Conservation (phyloP, 441 rosid species). For the Adansonia gregorii region DNA sequence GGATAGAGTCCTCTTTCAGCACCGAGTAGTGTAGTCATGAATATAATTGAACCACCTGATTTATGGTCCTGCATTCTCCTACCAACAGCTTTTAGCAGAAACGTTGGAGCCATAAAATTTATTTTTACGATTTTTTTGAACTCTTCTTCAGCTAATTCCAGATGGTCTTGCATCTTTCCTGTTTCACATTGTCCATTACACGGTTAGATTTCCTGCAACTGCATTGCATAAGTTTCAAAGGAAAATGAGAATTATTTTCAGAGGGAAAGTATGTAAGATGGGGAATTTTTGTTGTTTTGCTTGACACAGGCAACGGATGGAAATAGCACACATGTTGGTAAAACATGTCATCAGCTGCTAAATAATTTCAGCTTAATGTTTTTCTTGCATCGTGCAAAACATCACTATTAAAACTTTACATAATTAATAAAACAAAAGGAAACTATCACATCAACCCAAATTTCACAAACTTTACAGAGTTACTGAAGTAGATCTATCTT, state of each 20-base stretch:
- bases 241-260: neutral
- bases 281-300: neutral
- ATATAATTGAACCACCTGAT: constrained; percentile 72
- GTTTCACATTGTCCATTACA: constrained; percentile 28
- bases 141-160: constrained; percentile 62
- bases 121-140: constrained; percentile 55
- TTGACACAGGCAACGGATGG: neutral
- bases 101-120: constrained; percentile 82
- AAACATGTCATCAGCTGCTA: neutral
- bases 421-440: too few species aligned
- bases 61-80: constrained; percentile 58
- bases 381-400: neutral
- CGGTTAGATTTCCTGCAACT: neutral
- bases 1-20: constrained; percentile 77
- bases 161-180: constrained; percentile 75
- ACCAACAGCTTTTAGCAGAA: constrained; percentile 71
- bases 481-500: neutral
- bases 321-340: neutral
- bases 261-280: neutral
- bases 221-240: neutral
- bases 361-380: neutral
- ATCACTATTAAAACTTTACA: neutral
- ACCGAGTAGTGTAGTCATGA: constrained; percentile 67
- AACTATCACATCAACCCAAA: too few species aligned
- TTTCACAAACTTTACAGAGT: neutral